Evolutionary conservation across 768 basidiomycete species (phyloP), one percentile per base, ranked within the genome.

Genomic region (Mrakia blollopis): DNA sequence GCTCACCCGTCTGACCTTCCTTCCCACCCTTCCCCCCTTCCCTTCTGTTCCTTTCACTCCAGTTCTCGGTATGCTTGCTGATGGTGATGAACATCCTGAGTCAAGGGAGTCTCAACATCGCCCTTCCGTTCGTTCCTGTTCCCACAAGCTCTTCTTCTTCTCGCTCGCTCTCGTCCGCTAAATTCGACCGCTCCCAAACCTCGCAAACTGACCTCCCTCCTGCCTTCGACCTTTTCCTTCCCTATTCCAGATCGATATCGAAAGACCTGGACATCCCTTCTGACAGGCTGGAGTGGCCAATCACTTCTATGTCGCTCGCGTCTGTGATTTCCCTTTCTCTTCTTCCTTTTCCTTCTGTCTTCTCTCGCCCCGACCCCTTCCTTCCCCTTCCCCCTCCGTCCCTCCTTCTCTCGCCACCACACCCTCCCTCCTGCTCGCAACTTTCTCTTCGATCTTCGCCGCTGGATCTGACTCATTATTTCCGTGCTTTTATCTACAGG

Each of bases 401-500:
- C n/a, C n/a, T n/a, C n/a, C n/a, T 13, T 41, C 13, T 37, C n/a
- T 16, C 25, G 14, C 25, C 25, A n/a, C 18, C 68, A 11, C 3
- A 25, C n/a, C 13, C 23, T 23, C 47, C 37, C 2, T 68, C 39
- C 23, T 72, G 35, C 35, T 35, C 28, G 14, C n/a, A 47, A 50
- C 47, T 69, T 13, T 9, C 30, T n/a, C 21, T 47, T 44, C 32
- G 25, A 57, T 9, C 60, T 28, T 61, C 60, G 1, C n/a, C 32
- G 32, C 25, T 6, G 57, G 10, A 2, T 57, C 57, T 28, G 57
- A 57, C 25, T 57, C 25, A 6, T 39, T 7, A 21, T 50, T 41
- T 41, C 30, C 61, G 32, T n/a, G 1, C 3, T 32, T 5, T 4
- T 52, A n/a, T 47, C 11, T 11, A 13, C 77, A 92, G 91, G 91